Base-by-base conservation (phyloP, 305 asterid genomes). In the Andrographis paniculata region DNA sequence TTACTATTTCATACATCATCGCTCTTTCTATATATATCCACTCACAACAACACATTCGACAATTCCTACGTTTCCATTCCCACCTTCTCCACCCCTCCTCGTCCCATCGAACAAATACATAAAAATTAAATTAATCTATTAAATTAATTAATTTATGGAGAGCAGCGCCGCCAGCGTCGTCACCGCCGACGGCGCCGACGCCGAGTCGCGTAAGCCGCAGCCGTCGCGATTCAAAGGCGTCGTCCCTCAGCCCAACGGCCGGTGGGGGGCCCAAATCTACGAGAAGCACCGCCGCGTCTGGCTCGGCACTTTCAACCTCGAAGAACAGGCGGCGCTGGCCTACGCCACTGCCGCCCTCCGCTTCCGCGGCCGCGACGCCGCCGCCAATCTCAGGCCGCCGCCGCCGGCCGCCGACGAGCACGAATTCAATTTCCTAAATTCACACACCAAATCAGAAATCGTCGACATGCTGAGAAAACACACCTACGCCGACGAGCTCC, bases 191-290 rank as follows among this genome's bases (percentile, higher is more conserved):
- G 93, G 87, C 13, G 64, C 61, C 0, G 93, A 80, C 17, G 87
- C 96, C 0, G 93, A 80, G 65, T 82, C 96, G 20, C 48, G 78
- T 52, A 82, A 87, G 31, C 83, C 80, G 4, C 93, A 93, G 0
- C 82, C 96, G 0, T 87, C 96, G 1, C 63, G 72, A 15, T 87
- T 73, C 72, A 87, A 82, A 62, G 96, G 96, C 0, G 96, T 87
- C 1, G 96, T 87, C 20, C 94, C 96, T 2, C 96, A 87, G 74
- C 94, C 96, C 1, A 87, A 87, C 33, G 96, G 96, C 3, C 58
- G 96, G 13, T 87, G 96, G 96, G 96, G 96, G 0, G 93, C 96
- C 0, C 96, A 87, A 70, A 87, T 87, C 41, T 87, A 87, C 52
- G 93, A 82, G 39, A 87, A 80, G 42, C 96, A 87, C 39, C 94